Evolutionary conservation across 495 filamentous ascomycete genomes (phyloP).

Genomic region (Penicillium fimorum): DNA sequence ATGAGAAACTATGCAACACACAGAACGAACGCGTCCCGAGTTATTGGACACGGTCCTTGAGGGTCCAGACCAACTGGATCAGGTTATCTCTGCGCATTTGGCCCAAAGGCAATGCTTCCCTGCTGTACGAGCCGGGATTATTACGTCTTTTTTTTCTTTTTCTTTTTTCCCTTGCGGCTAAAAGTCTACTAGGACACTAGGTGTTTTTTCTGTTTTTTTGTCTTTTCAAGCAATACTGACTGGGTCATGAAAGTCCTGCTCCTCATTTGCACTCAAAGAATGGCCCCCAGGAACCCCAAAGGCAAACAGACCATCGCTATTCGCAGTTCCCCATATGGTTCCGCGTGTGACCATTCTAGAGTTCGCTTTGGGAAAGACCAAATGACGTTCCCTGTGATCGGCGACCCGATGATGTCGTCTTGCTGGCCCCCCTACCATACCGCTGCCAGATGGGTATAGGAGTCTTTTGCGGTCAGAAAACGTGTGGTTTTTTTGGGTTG

Average conservation of each 20-base stretch:
- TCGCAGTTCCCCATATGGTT: neutral
- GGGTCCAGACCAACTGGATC: slow-evolving; percentile 25
- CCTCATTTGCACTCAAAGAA: neutral
- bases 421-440: slow-evolving; percentile 5
- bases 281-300: neutral
- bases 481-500: neutral
- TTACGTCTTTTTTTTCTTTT: slow-evolving; percentile 3
- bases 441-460: slow-evolving; percentile 19
- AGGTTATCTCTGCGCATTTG: slow-evolving; percentile 3
- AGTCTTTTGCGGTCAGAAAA: neutral
- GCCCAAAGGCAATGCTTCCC: slow-evolving; percentile 5
- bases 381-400: slow-evolving; percentile 25
- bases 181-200: neutral
- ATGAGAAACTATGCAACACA: slow-evolving; percentile 15
- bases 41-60: slow-evolving; percentile 16
- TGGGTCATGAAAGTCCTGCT: neutral
- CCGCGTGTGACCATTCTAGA: slow-evolving; percentile 3
- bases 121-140: slow-evolving; percentile 5
- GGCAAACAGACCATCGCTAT: neutral
- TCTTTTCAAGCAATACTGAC: neutral
- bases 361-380: neutral
- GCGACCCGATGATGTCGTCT: slow-evolving; percentile 27
- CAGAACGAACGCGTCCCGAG: slow-evolving; percentile 5
- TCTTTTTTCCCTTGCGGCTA: slow-evolving; percentile 1
- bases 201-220: neutral